A percentile compares a stretch with the other conserved stretches of the same genome.
Conservation (phyloP, 169 alveolate genomes). For the Babesia bovis region DNA sequence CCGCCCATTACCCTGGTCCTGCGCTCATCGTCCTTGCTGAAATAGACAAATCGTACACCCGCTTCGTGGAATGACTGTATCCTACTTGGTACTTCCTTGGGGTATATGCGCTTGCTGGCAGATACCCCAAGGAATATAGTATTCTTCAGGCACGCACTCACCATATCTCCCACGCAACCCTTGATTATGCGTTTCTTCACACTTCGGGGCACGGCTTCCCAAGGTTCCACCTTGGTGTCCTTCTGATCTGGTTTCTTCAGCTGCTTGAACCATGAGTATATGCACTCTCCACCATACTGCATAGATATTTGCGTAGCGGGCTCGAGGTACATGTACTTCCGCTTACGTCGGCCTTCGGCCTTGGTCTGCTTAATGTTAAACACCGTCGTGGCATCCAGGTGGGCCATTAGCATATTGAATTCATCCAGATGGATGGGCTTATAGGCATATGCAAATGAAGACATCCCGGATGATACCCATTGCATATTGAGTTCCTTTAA, state of each 20-base stretch:
- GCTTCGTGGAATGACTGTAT: conserved; percentile 70
- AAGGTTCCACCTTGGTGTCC: conserved; percentile 3
- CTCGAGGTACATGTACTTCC: conserved; percentile 30
- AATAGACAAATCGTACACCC: conserved; percentile 77
- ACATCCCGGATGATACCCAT: conserved; percentile 67
- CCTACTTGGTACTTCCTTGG: conserved; percentile 59
- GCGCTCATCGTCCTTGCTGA: conserved; percentile 73
- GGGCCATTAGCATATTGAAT: conserved; percentile 57
- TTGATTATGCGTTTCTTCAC: conserved; percentile 31
- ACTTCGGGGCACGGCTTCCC: conserved; percentile 3
- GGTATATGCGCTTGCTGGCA: conserved; percentile 45
- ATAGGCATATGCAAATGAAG: conserved; percentile 55
- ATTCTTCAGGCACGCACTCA: conserved; percentile 50
- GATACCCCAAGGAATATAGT: conserved; percentile 51
- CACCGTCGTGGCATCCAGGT: conserved; percentile 46
- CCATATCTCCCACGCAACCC: conserved; percentile 60
- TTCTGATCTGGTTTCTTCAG: conserved; percentile 22
- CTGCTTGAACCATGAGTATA: conserved; percentile 30
- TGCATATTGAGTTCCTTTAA: conserved; percentile 60
- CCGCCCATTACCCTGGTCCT: conserved; percentile 72
- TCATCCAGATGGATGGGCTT: conserved; percentile 63
- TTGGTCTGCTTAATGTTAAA: conserved; percentile 22
- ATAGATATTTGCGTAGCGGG: conserved; percentile 1
- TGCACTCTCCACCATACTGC: conserved; percentile 30
- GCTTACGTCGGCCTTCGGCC: conserved; percentile 37